Conservation (phyloP, 331 rosid genomes). For the Quercus lobata region DNA sequence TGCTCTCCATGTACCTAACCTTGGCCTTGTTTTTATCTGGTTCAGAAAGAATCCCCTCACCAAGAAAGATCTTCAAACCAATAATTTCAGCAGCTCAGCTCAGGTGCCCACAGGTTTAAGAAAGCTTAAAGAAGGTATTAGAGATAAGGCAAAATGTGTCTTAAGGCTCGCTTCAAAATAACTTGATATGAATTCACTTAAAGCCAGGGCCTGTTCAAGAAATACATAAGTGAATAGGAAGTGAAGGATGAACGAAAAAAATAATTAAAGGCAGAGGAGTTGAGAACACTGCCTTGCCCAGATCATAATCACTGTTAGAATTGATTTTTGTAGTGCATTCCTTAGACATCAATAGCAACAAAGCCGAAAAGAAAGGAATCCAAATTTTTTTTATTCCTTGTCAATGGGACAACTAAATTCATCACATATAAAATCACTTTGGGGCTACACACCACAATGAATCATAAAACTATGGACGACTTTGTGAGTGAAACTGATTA, state of each 20-base stretch:
- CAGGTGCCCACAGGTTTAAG: neutral
- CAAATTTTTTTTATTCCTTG: conserved; percentile 38
- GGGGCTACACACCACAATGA: conserved; percentile 62
- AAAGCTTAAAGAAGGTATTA: neutral
- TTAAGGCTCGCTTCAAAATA: neutral
- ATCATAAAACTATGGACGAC: conserved; percentile 40
- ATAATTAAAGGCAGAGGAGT: neutral
- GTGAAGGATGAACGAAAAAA: neutral
- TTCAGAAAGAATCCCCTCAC: neutral
- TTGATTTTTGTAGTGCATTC: neutral
- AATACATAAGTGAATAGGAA: no score
- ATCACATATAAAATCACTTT: conserved; percentile 54
- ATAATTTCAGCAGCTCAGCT: neutral
- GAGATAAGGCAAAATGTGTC: neutral
- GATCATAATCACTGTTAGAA: neutral
- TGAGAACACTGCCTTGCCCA: neutral
- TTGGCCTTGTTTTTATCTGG: no score
- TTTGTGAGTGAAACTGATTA: conserved; percentile 48
- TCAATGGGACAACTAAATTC: conserved; percentile 55
- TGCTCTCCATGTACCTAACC: neutral
- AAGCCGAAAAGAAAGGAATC: neutral
- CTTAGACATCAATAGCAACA: neutral
- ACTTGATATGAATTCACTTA: neutral
- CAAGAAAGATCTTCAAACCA: neutral
- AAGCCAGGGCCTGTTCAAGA: no score